phyloP scores from a whole-genome alignment of 345 rosid species.

The Aurinia saxatilis region DNA sequence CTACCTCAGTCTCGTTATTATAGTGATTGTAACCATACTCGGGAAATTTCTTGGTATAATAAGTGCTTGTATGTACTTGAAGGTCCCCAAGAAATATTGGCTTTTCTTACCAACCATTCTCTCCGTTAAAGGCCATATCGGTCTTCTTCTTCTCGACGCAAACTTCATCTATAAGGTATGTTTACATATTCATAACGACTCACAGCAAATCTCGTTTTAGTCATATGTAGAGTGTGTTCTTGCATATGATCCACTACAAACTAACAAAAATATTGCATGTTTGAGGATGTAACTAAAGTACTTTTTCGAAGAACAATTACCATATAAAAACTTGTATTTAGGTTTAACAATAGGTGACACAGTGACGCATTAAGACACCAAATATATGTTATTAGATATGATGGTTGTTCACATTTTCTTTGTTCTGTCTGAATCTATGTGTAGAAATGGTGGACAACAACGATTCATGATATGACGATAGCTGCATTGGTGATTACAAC shows the following conservation, averaged over 20 bases:
- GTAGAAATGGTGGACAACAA: conserved; percentile 39
- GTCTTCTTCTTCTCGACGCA: conserved; percentile 38
- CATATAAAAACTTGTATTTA: neutral
- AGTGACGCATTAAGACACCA: no score
- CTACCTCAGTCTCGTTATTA: conserved; percentile 19
- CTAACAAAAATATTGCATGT: neutral
- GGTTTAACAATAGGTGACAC: no score
- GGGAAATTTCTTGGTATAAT: conserved; percentile 55
- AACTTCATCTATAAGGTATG: conserved; percentile 19
- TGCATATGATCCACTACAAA: neutral
- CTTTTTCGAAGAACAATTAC: neutral
- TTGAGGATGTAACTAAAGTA: neutral
- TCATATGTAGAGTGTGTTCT: neutral
- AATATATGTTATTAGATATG: no score
- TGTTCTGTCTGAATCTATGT: neutral
- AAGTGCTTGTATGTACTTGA: conserved; percentile 45
- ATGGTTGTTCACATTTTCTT: neutral
- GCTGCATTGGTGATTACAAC: conserved; percentile 55
- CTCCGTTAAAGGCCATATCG: conserved; percentile 71
- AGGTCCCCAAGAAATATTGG: conserved; percentile 48
- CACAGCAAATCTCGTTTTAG: neutral
- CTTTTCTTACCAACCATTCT: conserved; percentile 48
- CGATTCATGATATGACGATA: conserved; percentile 42
- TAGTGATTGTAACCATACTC: conserved; percentile 37
- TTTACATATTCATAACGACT: neutral